Evolutionary conservation across 768 basidiomycete species (phyloP), one percentile per base, ranked within the genome.

Genomic region (Paxillus involutus): DNA sequence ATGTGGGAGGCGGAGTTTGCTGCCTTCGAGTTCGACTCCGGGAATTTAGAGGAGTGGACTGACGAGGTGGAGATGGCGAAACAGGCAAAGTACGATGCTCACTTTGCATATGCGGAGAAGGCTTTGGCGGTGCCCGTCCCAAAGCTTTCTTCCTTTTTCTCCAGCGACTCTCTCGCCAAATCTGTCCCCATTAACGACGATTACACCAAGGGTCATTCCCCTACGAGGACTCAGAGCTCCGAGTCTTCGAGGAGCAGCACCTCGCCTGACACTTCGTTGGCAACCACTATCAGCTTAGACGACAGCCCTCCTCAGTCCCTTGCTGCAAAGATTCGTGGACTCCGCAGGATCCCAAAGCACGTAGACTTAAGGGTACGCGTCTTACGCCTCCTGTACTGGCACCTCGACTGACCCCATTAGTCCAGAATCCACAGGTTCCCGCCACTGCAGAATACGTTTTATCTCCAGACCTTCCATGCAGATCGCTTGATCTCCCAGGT

Each of bases 321-420:
- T 17, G 35, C 49, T 1, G 24, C 12, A 10, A 16, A 32, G 26
- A 35, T 29, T 19, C 57, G 44, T 40, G 24, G 43, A 48, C 65
- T 65, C 45, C 62, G 62, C 44, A 61, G 57, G 37, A 52, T 64
- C 2, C 49, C 46, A 36, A 45, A 16, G 26, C 55, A 57, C 44
- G 62, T 64, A 29, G 53, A 67, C 44, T n/a, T 65, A 33, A 66
- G 51, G 49, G 64, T 57, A 39, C 17, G 51, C 35, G 35, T 11
- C 14, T 47, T 30, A 10, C 24, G 35, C 12, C 24, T 9, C 21
- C 36, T 21, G 14, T 3, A 32, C 29, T 30, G 2, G 3, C 8
- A 16, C 17, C 4, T 46, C 17, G 7, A 21, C 36, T 55, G 13
- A 62, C 24, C 10, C 11, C 24, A 14, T 30, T 43, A 4, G 21